Evolutionary conservation across 208 protist genomes (phyloP).

Genomic region (Leptomonas pyrrhocoris): DNA sequence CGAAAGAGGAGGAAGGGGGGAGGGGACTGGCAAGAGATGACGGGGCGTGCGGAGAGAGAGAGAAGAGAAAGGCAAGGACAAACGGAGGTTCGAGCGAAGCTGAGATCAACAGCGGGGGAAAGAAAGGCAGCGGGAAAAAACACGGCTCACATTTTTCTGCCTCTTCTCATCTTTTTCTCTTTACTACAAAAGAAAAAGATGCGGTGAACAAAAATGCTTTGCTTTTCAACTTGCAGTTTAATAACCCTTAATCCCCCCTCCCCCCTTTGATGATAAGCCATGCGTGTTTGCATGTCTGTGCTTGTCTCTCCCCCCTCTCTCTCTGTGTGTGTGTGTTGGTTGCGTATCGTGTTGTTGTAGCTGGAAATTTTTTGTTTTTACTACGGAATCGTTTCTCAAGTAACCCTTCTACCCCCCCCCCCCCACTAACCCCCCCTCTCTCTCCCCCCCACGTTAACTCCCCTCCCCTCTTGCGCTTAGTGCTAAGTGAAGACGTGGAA

Average conservation of each 20-base stretch:
- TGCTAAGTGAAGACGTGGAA: background rate
- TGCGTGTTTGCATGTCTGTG: background rate
- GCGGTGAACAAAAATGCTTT: slow-evolving; percentile 24
- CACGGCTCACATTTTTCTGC: slow-evolving; percentile 27
- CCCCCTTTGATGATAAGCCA: background rate
- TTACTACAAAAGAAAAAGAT: no score
- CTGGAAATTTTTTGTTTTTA: slow-evolving; percentile 9
- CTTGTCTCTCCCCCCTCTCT: slow-evolving; percentile 1
- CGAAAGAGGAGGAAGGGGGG: no score
- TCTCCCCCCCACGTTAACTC: background rate
- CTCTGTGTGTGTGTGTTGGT: background rate
- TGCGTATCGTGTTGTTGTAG: slow-evolving; percentile 2
- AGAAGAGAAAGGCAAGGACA: no score
- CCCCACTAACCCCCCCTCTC: background rate
- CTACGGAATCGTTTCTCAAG: background rate
- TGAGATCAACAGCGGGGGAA: no score
- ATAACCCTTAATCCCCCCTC: background rate
- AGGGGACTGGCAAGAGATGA: no score
- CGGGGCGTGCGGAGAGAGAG: no score
- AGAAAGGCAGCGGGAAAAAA: no score
- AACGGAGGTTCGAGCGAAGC: no score
- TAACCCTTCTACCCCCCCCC: background rate
- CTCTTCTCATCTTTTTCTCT: slow-evolving; percentile 20
- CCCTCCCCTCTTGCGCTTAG: slow-evolving; percentile 8
- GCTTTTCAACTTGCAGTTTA: slow-evolving; percentile 23